Evolutionary conservation across 2,329 filamentous ascomycete genomes (phyloP).

Genomic region (Berkeleyomyces basicola): DNA sequence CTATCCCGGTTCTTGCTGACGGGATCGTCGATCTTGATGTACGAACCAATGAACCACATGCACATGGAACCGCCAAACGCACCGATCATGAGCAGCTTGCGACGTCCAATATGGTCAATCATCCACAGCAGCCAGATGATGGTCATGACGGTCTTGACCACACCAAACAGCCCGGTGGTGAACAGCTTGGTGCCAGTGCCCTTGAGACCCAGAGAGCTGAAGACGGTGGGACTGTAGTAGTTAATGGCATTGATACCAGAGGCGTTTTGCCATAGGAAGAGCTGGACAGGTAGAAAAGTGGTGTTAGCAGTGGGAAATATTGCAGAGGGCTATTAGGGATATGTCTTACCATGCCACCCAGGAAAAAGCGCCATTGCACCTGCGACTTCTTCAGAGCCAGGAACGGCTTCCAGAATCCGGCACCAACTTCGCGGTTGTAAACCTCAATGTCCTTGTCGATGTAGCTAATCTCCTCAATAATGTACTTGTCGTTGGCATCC

Average conservation of each 20-base stretch:
- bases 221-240: constrained; percentile 50
- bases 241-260: constrained; percentile 63
- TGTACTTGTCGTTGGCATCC: constrained; percentile 40
- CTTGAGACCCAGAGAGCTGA: constrained; percentile 34
- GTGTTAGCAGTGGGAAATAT: not conserved
- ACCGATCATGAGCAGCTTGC: constrained; percentile 52
- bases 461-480: constrained; percentile 54
- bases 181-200: constrained; percentile 30
- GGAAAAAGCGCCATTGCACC: constrained; percentile 54
- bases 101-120: constrained; percentile 53
- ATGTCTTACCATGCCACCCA: constrained; percentile 38
- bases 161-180: constrained; percentile 61
- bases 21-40: constrained; percentile 28
- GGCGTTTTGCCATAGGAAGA: constrained; percentile 70
- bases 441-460: constrained; percentile 55
- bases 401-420: constrained; percentile 63
- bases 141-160: constrained; percentile 46
- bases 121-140: constrained; percentile 34
- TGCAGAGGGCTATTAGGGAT: not conserved
- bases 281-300: constrained; percentile 15
- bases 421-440: constrained; percentile 44
- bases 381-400: constrained; percentile 35
- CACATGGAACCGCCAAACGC: constrained; percentile 51
- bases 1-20: constrained; percentile 30
- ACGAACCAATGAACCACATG: constrained; percentile 43